These are phyloP conservation scores for Platanus orientalis DNA, from an alignment of 164 flowering plant genomes.

Conservation along the genomic window DNA sequence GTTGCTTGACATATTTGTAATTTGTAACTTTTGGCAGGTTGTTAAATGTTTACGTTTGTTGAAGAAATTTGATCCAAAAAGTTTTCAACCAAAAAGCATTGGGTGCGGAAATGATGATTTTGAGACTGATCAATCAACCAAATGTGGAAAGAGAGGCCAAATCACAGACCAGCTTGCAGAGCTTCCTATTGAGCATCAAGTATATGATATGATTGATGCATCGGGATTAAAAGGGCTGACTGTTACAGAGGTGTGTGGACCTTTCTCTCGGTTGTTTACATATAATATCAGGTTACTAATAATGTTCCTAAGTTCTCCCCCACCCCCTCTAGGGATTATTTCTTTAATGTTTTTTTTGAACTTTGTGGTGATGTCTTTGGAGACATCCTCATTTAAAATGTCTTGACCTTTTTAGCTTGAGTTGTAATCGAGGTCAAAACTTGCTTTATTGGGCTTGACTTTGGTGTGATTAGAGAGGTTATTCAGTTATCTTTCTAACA, in stretches of 20 bases:
- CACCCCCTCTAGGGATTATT: too few relatives aligned
- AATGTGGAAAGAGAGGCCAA: constrained; percentile 43
- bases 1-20: background rate
- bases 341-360: too few relatives aligned
- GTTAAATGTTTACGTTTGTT: constrained; percentile 59
- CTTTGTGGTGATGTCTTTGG: too few relatives aligned
- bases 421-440: too few relatives aligned
- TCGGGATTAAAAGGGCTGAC: constrained; percentile 69
- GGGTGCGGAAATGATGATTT: constrained; percentile 32
- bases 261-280: background rate
- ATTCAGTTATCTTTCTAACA: too few relatives aligned
- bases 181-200: constrained; percentile 79
- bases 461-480: too few relatives aligned
- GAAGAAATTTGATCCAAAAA: constrained; percentile 45
- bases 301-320: too few relatives aligned
- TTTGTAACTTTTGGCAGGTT: constrained; percentile 38
- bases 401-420: too few relatives aligned
- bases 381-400: too few relatives aligned
- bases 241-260: constrained; percentile 43
- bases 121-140: constrained; percentile 29
- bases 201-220: constrained; percentile 77
- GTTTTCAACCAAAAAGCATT: constrained; percentile 38
- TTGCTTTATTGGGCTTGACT: too few relatives aligned
- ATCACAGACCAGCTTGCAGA: constrained; percentile 70
- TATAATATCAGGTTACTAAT: background rate